Evolutionary conservation across 1,139 yeast species (phyloP).

Genomic region (Scheffersomyces quercinus): DNA sequence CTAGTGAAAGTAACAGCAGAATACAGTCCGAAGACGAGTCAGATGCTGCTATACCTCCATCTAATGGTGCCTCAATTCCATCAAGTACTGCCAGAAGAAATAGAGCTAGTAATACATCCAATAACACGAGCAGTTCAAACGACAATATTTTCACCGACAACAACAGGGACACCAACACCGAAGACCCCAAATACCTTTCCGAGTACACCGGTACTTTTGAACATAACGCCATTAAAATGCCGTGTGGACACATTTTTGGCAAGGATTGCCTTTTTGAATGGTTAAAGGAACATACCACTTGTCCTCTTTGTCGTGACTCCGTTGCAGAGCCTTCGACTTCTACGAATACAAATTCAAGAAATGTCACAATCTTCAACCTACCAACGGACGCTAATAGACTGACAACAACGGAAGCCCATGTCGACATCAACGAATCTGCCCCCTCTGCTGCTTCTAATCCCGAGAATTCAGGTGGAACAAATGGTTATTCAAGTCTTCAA

Average conservation of each 20-base stretch:
- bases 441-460: slow-evolving; percentile 1
- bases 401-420: not conserved
- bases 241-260: slow-evolving; percentile 83
- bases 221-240: slow-evolving; percentile 71
- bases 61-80: not conserved
- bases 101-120: not conserved
- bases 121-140: not conserved
- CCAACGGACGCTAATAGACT: not conserved
- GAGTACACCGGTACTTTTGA: slow-evolving; percentile 36
- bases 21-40: slow-evolving; percentile 3
- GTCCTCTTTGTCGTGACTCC: slow-evolving; percentile 76
- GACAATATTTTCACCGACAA: not conserved
- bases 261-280: slow-evolving; percentile 72
- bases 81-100: not conserved
- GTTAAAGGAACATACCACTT: slow-evolving; percentile 66
- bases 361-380: not conserved
- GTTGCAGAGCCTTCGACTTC: slow-evolving; percentile 31
- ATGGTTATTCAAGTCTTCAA: too few species aligned
- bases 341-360: not conserved
- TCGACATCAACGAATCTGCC: not conserved
- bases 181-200: slow-evolving; percentile 18
- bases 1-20: slow-evolving; percentile 5
- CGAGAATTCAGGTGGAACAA: too few species aligned
- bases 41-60: not conserved
- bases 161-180: not conserved